Base-by-base conservation (phyloP, 345 rosid species). In the Combretum micranthum region DNA sequence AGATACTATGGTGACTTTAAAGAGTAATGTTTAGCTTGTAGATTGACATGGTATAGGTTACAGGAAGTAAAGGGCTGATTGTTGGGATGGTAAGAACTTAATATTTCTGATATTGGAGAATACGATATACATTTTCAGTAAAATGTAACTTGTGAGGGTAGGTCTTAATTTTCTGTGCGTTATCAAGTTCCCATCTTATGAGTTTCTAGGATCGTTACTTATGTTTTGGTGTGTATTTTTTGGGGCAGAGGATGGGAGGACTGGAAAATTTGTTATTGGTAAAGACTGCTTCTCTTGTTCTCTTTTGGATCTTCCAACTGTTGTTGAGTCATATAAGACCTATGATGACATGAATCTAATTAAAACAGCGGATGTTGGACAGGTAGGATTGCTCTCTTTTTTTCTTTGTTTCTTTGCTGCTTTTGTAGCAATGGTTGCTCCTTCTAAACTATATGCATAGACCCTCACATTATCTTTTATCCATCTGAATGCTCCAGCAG, bases 341-440 rank as follows among this genome's bases (percentile, higher is more conserved):
- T 90, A 84, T 59, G 96, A 90, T 66, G 97, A 87, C 72, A 70
- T 81, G 74, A 84, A 92, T 17, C 67, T 94, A 4, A 95, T 94
- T 25, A 94, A 94, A 80, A 85, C 96, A 47, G 79, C 95, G 23
- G 99, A 94, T 61, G 78, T 94, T 57, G 95, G 97, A 13, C 99
- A 94, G 86, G 99, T 90, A 12, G n/a, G 42, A 19, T 20, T 21
- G 46, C 22, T 21, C 23, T 19, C 13, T 42, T 61, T 59, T 44
- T 22, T 66, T 15, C 56, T 32, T 32, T 32, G 39, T 32, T 32
- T 32, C 39, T 32, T 32, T 11, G 10, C 39, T 32, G 39, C 39
- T 32, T 32, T 32, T 9, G 39, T 11, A 32, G 39, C 39, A 32
- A 32, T 9, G 9, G 9, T 32, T 32, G 39, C 39, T 32, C 39